phyloP scores from a whole-genome alignment of 352 stramenopile species.

The Globisporangium rhizosaccharum region DNA sequence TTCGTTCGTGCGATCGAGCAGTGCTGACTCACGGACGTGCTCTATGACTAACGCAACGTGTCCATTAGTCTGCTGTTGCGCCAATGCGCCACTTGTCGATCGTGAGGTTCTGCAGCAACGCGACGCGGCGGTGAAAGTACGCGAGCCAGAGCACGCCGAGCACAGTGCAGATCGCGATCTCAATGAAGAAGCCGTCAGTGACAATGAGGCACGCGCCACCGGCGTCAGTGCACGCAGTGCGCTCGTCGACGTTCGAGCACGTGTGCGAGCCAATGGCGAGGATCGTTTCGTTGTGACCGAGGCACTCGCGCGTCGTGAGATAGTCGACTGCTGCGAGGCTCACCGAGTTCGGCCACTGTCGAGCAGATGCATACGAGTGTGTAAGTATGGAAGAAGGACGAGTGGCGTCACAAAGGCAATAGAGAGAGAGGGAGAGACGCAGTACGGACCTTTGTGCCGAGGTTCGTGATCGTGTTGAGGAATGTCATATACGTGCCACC shows the following conservation, averaged over 20 bases:
- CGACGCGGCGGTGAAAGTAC: constrained; percentile 64
- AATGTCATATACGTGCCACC: constrained; percentile 99
- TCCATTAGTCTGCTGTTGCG: constrained; percentile 24
- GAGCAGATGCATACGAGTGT: neutral
- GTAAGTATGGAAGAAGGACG: neutral
- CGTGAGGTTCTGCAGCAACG: constrained; percentile 75
- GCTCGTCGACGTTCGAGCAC: constrained; percentile 70
- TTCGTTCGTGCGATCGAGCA: no score
- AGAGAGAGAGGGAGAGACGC: neutral
- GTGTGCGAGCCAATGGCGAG: constrained; percentile 70
- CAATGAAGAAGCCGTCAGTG: constrained; percentile 77
- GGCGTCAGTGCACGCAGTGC: constrained; percentile 42
- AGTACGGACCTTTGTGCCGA: constrained; percentile 87
- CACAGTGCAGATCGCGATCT: constrained; percentile 64
- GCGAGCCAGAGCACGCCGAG: constrained; percentile 65
- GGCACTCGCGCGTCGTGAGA: constrained; percentile 73
- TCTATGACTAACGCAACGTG: neutral
- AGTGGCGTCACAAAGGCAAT: neutral
- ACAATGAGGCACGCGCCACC: constrained; percentile 74
- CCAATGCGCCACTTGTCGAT: constrained; percentile 78
- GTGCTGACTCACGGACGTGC: neutral
- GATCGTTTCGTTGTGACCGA: constrained; percentile 63
- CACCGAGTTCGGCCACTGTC: constrained; percentile 81
- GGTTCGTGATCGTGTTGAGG: constrained; percentile 98
- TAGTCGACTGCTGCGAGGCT: constrained; percentile 80